Evolutionary conservation across 2,329 filamentous ascomycete species (phyloP).

Genomic region (Xylariaceae sp.): DNA sequence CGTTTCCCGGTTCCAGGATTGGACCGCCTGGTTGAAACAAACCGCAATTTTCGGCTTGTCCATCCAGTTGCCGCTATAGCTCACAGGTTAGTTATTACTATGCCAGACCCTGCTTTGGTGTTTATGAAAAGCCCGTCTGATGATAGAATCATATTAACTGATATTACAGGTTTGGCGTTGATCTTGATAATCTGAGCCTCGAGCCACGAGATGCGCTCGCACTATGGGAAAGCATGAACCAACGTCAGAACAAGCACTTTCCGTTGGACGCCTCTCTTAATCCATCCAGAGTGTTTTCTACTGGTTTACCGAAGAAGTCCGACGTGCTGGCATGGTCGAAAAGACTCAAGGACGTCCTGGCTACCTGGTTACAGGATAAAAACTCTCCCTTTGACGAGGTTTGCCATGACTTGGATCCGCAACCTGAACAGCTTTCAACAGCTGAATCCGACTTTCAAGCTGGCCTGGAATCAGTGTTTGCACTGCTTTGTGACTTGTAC

Average conservation of each 20-base stretch:
- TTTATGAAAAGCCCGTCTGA: neutral
- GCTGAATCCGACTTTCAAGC: neutral
- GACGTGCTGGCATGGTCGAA: conserved; percentile 63
- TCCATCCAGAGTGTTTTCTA: conserved; percentile 38
- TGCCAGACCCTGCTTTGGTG: neutral
- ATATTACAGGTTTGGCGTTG: conserved; percentile 45
- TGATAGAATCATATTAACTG: neutral
- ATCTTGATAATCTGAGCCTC: conserved; percentile 62
- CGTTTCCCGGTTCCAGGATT: conserved; percentile 42
- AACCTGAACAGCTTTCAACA: neutral
- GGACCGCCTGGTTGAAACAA: conserved; percentile 40
- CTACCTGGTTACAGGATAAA: conserved; percentile 53
- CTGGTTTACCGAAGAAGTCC: conserved; percentile 54
- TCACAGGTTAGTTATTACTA: conserved; percentile 40
- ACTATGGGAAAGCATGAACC: conserved; percentile 60
- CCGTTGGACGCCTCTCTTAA: conserved; percentile 46
- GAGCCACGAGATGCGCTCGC: conserved; percentile 66
- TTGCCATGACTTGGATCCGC: conserved; percentile 35
- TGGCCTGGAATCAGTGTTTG: conserved; percentile 30
- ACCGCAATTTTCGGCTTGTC: conserved; percentile 50
- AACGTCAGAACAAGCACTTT: conserved; percentile 48
- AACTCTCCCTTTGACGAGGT: conserved; percentile 40
- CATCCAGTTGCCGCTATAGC: conserved; percentile 62
- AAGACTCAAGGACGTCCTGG: conserved; percentile 53
- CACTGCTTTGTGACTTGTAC: conserved; percentile 56